Evolutionary conservation across 495 filamentous ascomycete genomes (phyloP), one percentile per base, ranked within the genome.

Genomic region (Podospora pseudopauciseta): DNA sequence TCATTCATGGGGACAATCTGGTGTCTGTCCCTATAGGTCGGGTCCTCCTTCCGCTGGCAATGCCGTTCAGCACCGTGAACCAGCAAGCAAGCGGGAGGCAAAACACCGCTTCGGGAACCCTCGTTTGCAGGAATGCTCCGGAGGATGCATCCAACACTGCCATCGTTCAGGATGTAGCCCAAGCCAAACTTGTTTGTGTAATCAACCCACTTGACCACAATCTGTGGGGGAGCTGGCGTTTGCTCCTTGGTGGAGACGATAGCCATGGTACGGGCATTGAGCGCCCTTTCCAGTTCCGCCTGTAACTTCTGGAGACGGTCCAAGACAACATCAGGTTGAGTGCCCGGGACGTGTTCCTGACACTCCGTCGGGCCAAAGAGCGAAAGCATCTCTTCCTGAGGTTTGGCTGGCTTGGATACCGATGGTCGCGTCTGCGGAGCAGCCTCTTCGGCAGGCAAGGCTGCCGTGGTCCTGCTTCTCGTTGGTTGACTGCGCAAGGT

Each of bases 191-290:
- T 92, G 77, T 95, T 95, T 28, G 92, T 93, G 71, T 95, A 96
- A 72, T 96, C 92, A n/a, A 96, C 92, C 92, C 92, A 96, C 75
- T 94, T 95, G 26, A 93, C 89, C 26, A 96, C 91, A 32, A 89
- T 82, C 34, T 83, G 81, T 5, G 84, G 83, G 19, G 77, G 76
- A 0, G 81, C 68, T 27, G 81, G 78, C 3, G 79, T 74, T 44
- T 75, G 75, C 28, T 77, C 72, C 69, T 81, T 80, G 9, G 80
- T 64, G 2, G 80, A 79, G 4, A 83, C 68, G 23, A 85, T 76
- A 1, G 82, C 83, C 78, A 82, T 84, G 9, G 84, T 82, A 30
- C 83, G 80, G 49, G 82, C 75, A 61, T 87, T 86, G 4, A 87
- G 76, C n/a, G 85, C 85, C n/a, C 83, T 76, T 60, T 86, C 84